Evolutionary conservation across 2,329 filamentous ascomycete genomes (phyloP).

Genomic region (Apiospora arundinis): DNA sequence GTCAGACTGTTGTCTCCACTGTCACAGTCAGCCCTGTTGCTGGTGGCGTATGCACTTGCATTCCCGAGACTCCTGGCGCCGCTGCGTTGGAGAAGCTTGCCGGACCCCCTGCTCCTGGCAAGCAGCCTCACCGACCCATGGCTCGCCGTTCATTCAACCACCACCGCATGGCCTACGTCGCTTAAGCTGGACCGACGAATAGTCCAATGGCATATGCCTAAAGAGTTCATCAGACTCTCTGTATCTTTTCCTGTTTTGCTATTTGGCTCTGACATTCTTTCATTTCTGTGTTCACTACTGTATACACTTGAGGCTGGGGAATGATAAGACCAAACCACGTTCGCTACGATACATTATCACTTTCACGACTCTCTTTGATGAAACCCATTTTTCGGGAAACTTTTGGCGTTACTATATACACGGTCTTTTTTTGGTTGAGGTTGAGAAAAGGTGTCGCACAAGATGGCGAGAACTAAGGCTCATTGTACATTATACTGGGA

Average conservation of each 20-base stretch:
- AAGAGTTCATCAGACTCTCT: background rate
- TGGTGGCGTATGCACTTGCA: background rate
- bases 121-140: constrained; percentile 9
- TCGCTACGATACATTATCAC: constrained; percentile 7
- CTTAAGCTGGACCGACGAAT: background rate
- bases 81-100: background rate
- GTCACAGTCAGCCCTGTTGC: background rate
- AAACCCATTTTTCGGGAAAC: background rate
- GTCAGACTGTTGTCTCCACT: background rate
- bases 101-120: background rate
- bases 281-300: background rate
- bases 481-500: constrained; percentile 19
- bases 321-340: background rate
- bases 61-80: background rate
- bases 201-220: background rate
- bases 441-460: background rate
- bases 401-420: constrained; percentile 11
- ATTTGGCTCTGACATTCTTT: background rate
- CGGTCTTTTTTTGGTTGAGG: background rate
- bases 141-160: constrained; percentile 15
- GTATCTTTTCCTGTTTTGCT: background rate
- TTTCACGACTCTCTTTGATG: constrained; percentile 18
- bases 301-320: background rate
- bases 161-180: constrained; percentile 6
- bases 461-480: background rate